phyloP scores from a whole-genome alignment of 1,139 yeast species.

The Arxiozyma slooffiae region DNA sequence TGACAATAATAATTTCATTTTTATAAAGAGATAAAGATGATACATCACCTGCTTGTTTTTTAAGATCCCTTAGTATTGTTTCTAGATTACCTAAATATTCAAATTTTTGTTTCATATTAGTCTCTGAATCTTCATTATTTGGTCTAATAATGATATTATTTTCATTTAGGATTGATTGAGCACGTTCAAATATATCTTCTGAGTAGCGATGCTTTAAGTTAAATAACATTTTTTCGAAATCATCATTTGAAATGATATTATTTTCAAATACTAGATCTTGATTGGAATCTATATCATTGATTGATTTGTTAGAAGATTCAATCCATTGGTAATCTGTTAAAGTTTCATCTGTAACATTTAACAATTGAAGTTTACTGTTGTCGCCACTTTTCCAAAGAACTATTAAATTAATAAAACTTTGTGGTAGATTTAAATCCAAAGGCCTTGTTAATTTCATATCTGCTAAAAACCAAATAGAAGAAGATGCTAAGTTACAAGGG shows the following conservation, averaged over 20 bases:
- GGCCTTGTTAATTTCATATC: conserved; percentile 29
- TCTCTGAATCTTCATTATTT: conserved; percentile 7
- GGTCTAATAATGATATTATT: conserved; percentile 18
- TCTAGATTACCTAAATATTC: conserved; percentile 27
- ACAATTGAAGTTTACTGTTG: conserved; percentile 38
- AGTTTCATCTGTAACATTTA: conserved; percentile 27
- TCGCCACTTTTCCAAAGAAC: conserved; percentile 60
- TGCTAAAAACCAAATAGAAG: conserved; percentile 43
- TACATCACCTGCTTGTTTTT: conserved; percentile 49
- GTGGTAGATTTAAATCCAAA: conserved; percentile 18
- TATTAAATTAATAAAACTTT: conserved; percentile 26
- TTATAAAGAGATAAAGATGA: conserved; percentile 32
- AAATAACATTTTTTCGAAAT: conserved; percentile 14
- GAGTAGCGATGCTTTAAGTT: conserved; percentile 22
- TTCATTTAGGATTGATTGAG: conserved; percentile 20
- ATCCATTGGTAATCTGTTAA: conserved; percentile 23
- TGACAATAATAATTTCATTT: conserved; percentile 23
- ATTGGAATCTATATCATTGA: conserved; percentile 21
- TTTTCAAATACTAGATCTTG: conserved; percentile 10
- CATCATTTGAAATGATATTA: conserved; percentile 11
- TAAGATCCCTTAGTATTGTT: conserved; percentile 43
- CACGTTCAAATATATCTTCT: conserved; percentile 16
- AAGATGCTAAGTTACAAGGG: conserved; percentile 25
- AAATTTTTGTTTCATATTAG: conserved; percentile 8
- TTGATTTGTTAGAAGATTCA: conserved; percentile 23